Evolutionary conservation across 805 yeast species (phyloP).

Genomic region (Lachancea sp.): DNA sequence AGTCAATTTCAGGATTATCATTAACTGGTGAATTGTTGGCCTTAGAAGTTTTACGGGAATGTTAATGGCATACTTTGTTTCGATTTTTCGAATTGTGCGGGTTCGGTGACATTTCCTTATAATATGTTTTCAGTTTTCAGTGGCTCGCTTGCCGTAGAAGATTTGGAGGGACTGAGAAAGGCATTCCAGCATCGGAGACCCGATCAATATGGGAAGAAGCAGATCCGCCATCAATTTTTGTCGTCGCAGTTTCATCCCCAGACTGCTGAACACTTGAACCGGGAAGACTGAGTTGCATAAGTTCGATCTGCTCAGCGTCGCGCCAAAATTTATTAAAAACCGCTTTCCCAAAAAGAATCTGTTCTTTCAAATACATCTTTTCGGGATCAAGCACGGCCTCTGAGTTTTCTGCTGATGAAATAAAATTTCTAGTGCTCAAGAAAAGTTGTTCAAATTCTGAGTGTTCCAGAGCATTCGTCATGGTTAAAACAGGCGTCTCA

Average conservation of each 20-base stretch:
- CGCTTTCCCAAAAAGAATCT: background rate
- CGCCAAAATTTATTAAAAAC: conserved; percentile 2
- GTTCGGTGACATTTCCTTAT: background rate
- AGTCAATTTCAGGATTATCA: too few relatives aligned
- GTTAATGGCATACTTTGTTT: too few relatives aligned
- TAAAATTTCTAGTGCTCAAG: background rate
- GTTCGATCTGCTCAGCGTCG: conserved; percentile 3
- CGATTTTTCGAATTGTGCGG: too few relatives aligned
- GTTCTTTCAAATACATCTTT: background rate
- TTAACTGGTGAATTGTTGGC: too few relatives aligned
- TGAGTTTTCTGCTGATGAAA: background rate
- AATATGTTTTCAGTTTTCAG: background rate
- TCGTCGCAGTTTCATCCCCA: background rate
- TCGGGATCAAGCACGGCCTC: background rate
- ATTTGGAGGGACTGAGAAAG: background rate
- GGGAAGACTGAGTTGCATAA: background rate
- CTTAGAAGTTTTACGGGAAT: too few relatives aligned
- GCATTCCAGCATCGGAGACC: background rate
- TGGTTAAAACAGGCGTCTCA: conserved; percentile 1
- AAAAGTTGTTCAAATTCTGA: conserved; percentile 5
- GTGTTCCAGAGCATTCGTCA: background rate
- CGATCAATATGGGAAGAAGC: background rate
- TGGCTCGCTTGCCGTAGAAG: background rate
- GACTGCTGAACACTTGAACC: background rate
- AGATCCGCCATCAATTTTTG: background rate